A percentile compares a stretch with the other conserved stretches of the same genome.
Evolutionary conservation across 2,329 filamentous ascomycete species (phyloP).

Genomic region (Aureobasidium sp.): DNA sequence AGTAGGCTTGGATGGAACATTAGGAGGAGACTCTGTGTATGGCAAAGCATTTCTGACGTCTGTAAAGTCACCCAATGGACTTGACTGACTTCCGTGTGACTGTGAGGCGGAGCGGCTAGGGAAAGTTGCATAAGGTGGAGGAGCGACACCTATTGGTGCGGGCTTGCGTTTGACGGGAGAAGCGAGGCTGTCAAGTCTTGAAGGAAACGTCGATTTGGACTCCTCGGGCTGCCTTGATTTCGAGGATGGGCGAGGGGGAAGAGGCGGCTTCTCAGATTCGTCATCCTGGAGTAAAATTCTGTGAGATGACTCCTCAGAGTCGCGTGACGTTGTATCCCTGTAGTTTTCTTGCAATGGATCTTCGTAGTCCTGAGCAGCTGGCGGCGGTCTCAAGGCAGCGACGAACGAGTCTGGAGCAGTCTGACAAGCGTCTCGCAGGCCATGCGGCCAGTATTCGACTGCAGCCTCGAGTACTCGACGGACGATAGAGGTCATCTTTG

Average conservation of each 20-base stretch:
- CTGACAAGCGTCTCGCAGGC: constrained; percentile 34
- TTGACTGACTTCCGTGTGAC: constrained; percentile 20
- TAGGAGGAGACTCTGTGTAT: background rate
- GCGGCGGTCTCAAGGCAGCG: constrained; percentile 32
- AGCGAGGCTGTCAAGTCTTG: constrained; percentile 14
- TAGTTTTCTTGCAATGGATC: constrained; percentile 33
- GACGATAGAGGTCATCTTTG: constrained; percentile 44
- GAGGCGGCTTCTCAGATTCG: constrained; percentile 17
- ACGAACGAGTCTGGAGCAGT: constrained; percentile 30
- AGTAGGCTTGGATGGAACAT: background rate
- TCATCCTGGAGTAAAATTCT: constrained; percentile 36
- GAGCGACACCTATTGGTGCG: constrained; percentile 32
- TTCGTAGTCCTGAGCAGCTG: constrained; percentile 36
- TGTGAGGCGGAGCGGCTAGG: background rate
- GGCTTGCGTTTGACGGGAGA: constrained; percentile 30
- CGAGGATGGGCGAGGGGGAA: constrained; percentile 13
- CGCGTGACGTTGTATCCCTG: background rate
- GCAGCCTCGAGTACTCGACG: constrained; percentile 40
- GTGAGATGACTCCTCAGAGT: constrained; percentile 22
- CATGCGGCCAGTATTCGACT: constrained; percentile 37
- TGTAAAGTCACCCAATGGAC: background rate
- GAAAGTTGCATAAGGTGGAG: constrained; percentile 35
- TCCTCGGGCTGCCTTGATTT: background rate
- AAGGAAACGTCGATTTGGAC: background rate
- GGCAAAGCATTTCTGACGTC: background rate